These are phyloP conservation scores for Colletotrichum gigasporum DNA, from an alignment of 2,329 filamentous ascomycete genomes.

Conservation along the genomic window DNA sequence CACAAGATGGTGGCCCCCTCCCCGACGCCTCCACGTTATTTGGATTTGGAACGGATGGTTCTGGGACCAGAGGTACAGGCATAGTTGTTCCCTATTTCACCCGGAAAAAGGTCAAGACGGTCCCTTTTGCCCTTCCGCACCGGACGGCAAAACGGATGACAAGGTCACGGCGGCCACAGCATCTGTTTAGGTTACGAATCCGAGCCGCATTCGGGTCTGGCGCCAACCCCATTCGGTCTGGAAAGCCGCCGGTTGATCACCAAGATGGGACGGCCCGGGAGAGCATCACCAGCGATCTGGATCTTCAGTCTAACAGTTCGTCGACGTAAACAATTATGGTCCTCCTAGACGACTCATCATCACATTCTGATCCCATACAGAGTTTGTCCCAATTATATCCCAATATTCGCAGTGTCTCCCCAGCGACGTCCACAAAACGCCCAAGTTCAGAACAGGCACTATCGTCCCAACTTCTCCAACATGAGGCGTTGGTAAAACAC, in stretches of 20 bases:
- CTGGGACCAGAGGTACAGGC: too few species aligned
- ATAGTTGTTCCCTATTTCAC: too few species aligned
- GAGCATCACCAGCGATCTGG: not conserved
- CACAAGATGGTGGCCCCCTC: too few species aligned
- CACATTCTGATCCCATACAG: not conserved
- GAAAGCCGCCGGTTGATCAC: not conserved
- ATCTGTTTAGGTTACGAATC: not conserved
- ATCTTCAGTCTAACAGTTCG: not conserved
- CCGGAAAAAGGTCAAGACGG: too few species aligned
- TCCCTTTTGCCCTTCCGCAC: too few species aligned
- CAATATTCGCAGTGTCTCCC: not conserved
- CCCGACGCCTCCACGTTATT: too few species aligned
- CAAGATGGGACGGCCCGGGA: not conserved
- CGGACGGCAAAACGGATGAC: not conserved
- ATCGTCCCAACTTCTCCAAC: slow-evolving; percentile 2
- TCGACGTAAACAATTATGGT: not conserved
- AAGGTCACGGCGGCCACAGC: not conserved
- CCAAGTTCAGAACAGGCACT: not conserved
- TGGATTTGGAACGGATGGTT: too few species aligned
- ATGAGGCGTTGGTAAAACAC: slow-evolving; percentile 24
- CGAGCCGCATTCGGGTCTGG: not conserved
- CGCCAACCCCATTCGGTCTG: not conserved
- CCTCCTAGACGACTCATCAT: not conserved
- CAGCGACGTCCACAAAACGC: not conserved
- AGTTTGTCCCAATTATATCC: not conserved